Evolutionary conservation across 306 rosid genomes (phyloP).

Genomic region (Spatholobus suberectus): DNA sequence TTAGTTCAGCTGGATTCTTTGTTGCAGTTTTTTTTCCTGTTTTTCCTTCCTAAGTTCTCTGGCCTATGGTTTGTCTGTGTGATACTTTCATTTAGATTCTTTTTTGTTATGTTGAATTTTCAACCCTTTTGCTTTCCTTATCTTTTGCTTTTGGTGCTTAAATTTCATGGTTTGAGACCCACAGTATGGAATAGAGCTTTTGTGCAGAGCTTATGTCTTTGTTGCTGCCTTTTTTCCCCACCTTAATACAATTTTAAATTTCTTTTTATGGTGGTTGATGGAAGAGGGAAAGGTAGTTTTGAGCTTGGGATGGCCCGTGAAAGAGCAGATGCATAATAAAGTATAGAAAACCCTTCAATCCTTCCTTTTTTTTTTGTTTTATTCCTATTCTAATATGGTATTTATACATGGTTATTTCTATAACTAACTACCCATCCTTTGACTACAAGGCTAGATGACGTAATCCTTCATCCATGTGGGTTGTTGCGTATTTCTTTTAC

Average conservation of each 20-base stretch:
- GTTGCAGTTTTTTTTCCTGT: neutral
- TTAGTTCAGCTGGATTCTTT: slow-evolving; percentile 23
- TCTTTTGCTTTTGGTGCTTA: slow-evolving; percentile 26
- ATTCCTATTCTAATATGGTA: too few species aligned
- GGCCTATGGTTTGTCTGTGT: neutral
- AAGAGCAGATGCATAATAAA: neutral
- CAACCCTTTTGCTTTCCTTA: neutral
- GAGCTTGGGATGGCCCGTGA: neutral
- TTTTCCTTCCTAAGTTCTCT: neutral
- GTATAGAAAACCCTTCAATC: too few species aligned
- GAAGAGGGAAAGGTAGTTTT: neutral
- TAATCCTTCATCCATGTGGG: too few species aligned
- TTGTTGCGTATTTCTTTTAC: too few species aligned
- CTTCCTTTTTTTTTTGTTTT: too few species aligned
- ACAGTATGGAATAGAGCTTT: neutral
- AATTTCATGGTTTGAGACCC: slow-evolving; percentile 4
- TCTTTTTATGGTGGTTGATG: neutral
- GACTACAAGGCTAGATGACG: too few species aligned
- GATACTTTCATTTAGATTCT: neutral
- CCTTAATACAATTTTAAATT: neutral
- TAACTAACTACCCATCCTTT: too few species aligned
- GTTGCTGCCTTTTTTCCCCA: neutral
- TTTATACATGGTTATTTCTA: too few species aligned
- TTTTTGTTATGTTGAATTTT: neutral
- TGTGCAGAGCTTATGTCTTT: neutral